Evolutionary conservation across 2,329 filamentous ascomycete species (phyloP), one percentile per base, ranked within the genome.

Genomic region (Stylonectria norvegica): DNA sequence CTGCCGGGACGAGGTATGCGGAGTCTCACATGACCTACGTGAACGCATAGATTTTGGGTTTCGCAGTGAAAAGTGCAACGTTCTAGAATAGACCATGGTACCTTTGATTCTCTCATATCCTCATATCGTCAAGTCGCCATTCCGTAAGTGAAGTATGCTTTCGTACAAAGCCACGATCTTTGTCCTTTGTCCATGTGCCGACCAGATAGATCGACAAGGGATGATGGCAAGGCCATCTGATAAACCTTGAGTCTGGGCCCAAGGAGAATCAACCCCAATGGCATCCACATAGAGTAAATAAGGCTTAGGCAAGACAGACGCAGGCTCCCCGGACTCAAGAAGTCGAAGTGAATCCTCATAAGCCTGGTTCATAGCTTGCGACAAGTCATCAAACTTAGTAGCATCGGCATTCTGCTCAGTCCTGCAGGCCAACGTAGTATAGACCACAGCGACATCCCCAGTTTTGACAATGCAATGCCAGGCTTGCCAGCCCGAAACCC

Each of bases 1-100:
- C 71, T 6, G 60, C 61, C 2, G 79, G 79, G 2, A 59, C 47
- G 1, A 65, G 78, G 22, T 81, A 81, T 51, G 65, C 67, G 7
- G 59, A 58, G 17, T 41, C 34, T 8, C 34, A 37, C 8, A 53
- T 52, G 48, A 32, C 38, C 32, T 44, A 52, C 12, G 33, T 53
- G 20, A 27, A 54, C 14, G 49, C 44, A 22, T 56, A 20, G 19
- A 19, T 18, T 14, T 17, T 32, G 27, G 12, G n/a, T 17, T 17
- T 8, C 30, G 8, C n/a, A 19, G 30, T 16, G 7, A 32, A 8
- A 7, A 7, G 7, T 7, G 22, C 7, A 7, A 25, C 12, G 12
- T 25, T 18, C 19, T 5, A 32, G 5, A 32, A 32, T 25, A 7
- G 4, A 5, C 7, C 15, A 14, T 10, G 12, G 20, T 17, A 18